Conservation (phyloP, 768 basidiomycete species). For the Hericium erinaceus region DNA sequence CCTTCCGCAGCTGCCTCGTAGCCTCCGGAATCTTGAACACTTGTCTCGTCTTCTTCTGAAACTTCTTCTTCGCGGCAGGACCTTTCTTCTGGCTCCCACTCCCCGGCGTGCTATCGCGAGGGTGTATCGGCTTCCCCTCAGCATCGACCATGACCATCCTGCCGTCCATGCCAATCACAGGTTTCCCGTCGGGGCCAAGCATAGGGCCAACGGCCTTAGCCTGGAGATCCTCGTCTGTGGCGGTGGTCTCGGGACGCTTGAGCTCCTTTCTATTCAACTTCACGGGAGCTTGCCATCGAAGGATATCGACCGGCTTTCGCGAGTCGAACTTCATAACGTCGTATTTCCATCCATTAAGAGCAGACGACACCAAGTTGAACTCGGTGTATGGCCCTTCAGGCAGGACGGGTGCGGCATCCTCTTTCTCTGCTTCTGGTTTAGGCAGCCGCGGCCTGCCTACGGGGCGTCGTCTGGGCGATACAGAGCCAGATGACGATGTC, state of each 20-base stretch:
- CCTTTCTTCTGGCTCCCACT: conserved; percentile 34
- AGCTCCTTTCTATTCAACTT: conserved; percentile 85
- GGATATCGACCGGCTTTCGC: conserved; percentile 60
- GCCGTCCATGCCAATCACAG: conserved; percentile 70
- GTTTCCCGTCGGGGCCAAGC: conserved; percentile 78
- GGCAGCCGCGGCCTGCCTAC: conserved; percentile 8
- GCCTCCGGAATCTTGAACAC: conserved; percentile 78
- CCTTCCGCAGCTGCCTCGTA: conserved; percentile 65
- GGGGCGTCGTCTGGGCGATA: conserved; percentile 6
- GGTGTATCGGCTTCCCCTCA: conserved; percentile 63
- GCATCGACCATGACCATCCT: conserved; percentile 74
- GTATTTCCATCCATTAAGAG: conserved; percentile 82
- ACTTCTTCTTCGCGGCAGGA: conserved; percentile 45
- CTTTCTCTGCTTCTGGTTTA: neutral
- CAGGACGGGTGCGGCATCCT: conserved; percentile 31
- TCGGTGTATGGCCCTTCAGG: conserved; percentile 67
- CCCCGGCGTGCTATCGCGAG: conserved; percentile 23
- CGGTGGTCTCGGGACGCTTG: conserved; percentile 35
- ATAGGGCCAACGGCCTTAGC: conserved; percentile 55
- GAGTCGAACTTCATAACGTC: conserved; percentile 89
- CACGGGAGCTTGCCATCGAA: conserved; percentile 62
- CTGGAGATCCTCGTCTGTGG: conserved; percentile 26
- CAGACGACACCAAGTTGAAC: conserved; percentile 70
- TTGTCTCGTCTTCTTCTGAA: conserved; percentile 76
- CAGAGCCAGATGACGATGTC: conserved; percentile 4